phyloP scores from a whole-genome alignment of 1,284 basidiomycete species.

The Rhodotorula mucilaginosa region DNA sequence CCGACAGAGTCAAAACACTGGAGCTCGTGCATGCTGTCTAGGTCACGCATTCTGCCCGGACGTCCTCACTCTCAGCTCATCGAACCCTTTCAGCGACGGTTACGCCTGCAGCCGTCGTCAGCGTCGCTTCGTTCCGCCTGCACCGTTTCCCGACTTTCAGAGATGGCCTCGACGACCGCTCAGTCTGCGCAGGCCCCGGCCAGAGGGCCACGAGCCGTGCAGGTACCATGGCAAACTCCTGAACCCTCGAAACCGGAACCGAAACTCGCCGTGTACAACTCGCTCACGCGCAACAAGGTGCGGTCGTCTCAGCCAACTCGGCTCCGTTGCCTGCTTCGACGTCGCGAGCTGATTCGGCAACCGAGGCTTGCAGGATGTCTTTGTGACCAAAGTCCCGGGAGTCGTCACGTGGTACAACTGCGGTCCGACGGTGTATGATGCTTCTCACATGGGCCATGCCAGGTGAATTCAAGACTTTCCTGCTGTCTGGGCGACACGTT shows the following conservation, averaged over 20 bases:
- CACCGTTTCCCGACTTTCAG: no score
- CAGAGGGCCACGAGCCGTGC: slow-evolving; percentile 3
- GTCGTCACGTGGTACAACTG: slow-evolving; percentile 77
- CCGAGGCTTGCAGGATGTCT: slow-evolving; percentile 62
- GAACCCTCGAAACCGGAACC: slow-evolving; percentile 48
- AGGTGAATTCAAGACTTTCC: slow-evolving; percentile 60
- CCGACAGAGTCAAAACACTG: no score
- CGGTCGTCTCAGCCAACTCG: slow-evolving; percentile 39
- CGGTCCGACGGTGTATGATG: slow-evolving; percentile 98
- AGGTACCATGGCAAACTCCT: slow-evolving; percentile 48
- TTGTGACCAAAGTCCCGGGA: slow-evolving; percentile 74
- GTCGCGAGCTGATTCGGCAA: background rate
- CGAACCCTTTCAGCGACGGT: no score
- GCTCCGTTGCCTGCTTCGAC: no score
- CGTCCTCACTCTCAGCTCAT: no score
- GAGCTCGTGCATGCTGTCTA: no score
- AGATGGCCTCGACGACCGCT: slow-evolving; percentile 9
- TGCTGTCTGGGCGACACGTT: background rate
- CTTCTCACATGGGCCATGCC: slow-evolving; percentile 98
- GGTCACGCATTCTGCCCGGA: no score
- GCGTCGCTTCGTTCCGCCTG: no score
- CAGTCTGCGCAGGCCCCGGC: background rate
- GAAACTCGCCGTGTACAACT: slow-evolving; percentile 83
- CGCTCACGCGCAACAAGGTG: slow-evolving; percentile 86
- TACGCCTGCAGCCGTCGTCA: no score